Base-by-base conservation (phyloP, 2,329 filamentous ascomycete species). In the Hypoxylon sp. region DNA sequence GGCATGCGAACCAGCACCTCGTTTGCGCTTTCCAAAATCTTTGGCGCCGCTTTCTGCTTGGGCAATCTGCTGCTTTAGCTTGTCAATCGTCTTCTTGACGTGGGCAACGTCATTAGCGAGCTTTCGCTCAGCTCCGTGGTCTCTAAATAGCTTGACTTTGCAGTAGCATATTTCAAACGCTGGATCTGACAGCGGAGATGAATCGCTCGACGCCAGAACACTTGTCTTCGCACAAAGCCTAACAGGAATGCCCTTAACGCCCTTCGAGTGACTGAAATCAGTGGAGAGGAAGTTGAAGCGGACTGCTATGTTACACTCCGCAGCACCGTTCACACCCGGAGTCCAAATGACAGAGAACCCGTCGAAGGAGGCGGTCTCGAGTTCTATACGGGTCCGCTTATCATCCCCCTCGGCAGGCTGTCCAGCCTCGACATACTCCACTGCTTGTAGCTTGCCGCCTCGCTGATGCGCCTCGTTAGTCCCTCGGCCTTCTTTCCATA, bases 231-330 rank as follows among this genome's bases (percentile, higher is more conserved):
- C 90, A 79, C 95, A 98, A 0, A 98, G 86, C 61, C 96, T 86
- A 3, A 99, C 94, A 0, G 96, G 95, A 71, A 98, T 98, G 37
- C 96, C 96, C 81, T 98, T 99, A 53, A 99, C 96, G 50, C 96
- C 96, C 78, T 99, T 99, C 9, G 96, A 98, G 78, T 98, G 96
- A 79, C 95, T 98, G 78, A 98, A 99, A 78, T 99, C 96, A 8
- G 96, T 99, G 0, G 96, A 99, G 0, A 99, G 85, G 78, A 99
- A 99, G 82, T 99, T 99, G 85, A 98, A 99, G 50, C 96, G 92
- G 11, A 98, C 93, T 8, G 94, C 92, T 62, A 99, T 89, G 53
- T 90, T 92, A 79, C 94, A 96, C 74, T 98, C 94, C 3, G 91
- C 84, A 0, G 84, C 81, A 0, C 90, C 90, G 53, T 90, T 91